Evolutionary conservation across 2,329 filamentous ascomycete species (phyloP), one percentile per base, ranked within the genome.

Genomic region (Colletotrichum sp.): DNA sequence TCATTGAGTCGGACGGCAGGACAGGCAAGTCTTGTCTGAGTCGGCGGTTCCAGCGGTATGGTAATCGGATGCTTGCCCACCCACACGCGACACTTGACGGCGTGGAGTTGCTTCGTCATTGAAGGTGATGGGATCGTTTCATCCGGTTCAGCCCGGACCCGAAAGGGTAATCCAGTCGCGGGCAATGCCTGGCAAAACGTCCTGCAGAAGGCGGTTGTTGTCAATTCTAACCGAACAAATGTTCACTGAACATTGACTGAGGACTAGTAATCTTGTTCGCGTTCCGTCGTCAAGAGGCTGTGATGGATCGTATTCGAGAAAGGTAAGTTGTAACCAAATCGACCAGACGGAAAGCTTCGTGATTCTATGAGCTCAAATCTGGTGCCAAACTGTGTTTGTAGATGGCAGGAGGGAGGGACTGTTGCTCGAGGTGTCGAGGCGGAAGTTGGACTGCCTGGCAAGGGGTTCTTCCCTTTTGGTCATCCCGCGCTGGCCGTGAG

Each of bases 31-130:
- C 18, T 43, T 63, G 38, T 38, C 55, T 60, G 64, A 48, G 24
- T 26, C 34, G 43, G 15, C 57, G 48, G 18, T 68, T 74, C 43
- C 65, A 60, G 36, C 21, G 43, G 64, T 34, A 34, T 55, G 58
- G 74, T 68, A 26, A 36, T 38, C 21, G 48, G 34, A 38, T 64
- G 65, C 64, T 60, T 36, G 63, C 60, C 70, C 64, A 66, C 71
- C 26, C 73, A 73, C 73, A 73, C 34, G 64, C 64, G 32, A 75
- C 48, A 73, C 64, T 66, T 60, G 58, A 74, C 58, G 71, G 58
- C 43, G 34, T 58, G 65, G 65, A 65, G 48, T 21, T 36, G 34
- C 58, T 65, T 34, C 55, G 73, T 65, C 73, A 68, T 65, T 43
- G 21, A 10, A 60, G 65, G 18, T 38, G 70, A 48, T 73, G 70